Evolutionary conservation across 139 green algal genomes (phyloP), one percentile per base, ranked within the genome.

Genomic region (Pleodorina starrii): DNA sequence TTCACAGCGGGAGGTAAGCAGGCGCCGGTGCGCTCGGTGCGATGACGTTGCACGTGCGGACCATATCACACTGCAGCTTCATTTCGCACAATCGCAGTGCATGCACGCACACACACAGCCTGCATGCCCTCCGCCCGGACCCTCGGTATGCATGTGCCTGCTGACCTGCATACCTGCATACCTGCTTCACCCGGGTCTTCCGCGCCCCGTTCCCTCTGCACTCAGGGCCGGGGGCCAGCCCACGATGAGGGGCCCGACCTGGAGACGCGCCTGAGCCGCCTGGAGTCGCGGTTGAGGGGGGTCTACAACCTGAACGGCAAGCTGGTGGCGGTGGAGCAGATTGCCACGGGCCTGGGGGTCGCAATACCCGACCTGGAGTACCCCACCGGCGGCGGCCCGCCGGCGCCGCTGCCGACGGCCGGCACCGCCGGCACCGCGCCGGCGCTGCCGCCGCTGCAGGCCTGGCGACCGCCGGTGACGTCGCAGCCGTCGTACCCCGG

Each of bases 251-350:
- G 40, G 9, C 12, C 87, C 48, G 89, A 87, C 63, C 16, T 92
- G 66, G 72, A 82, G 46, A 35, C n/a, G 4, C 84, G 92, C 23
- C 71, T 94, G 50, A 14, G 72, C 10, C 46, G 69, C 16, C 73
- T 89, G 46, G 92, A 94, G 90, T 23, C 19, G 25, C 86, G 81
- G 14, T 35, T 94, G 43, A 87, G 35, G 5, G 92, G 92, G 1
- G 92, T 94, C 27, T 85, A 89, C 78, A 94, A 94, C 79, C 84
- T 94, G 14, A 57, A 68, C 48, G 92, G 92, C 57, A 90, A 90
- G 72, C 72, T 94, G 40, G 89, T 93, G 54, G 92, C 87, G 19
- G 14, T 93, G 17, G 92, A 94, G 38, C 35, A 81, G 51, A 84
- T 94, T n/a, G 87, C 87, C 36, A 66, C 32, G 25, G 90, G 92